Base-by-base conservation (phyloP, 768 basidiomycete genomes). In the Lactarius evosmus region DNA sequence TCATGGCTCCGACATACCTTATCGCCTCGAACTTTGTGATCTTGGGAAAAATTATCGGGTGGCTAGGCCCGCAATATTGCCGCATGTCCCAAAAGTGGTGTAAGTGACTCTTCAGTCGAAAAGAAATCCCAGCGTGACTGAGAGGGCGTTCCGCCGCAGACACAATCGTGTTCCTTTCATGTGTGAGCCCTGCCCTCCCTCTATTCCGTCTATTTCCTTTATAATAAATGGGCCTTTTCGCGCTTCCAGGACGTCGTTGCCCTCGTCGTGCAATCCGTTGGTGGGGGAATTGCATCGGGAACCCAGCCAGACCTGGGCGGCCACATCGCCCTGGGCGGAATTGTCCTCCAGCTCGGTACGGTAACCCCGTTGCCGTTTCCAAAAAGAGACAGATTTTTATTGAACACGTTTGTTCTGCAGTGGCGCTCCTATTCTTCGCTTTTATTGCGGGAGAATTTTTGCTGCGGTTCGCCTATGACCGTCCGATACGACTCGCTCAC, bases 241-340 rank as follows among this genome's bases (percentile, higher is more conserved):
- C 33, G 9, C 11, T 52, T 6, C 8, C n/a, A 60, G 58, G 64
- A 61, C 34, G 29, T 64, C 14, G 54, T 69, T n/a, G 65, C 74
- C 3, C 68, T 73, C 14, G 61, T 73, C 27, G 60, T 74, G 2
- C 74, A 74, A 57, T 69, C 72, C 7, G 51, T 73, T 25, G 74
- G 74, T 1, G 74, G 74, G 11, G 72, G 62, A 14, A 60, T 54
- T 12, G 74, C 73, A 4, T 69, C 73, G 14, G 55, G 52, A 14
- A 63, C 50, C 3, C 44, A 46, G n/a, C 57, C 56, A 30, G 32
- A 3, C 16, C 25, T 57, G 30, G 67, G 67, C 5, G 65, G 67
- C 19, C 59, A 62, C 30, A 62, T 68, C 51, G 54, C 58, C 25
- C 56, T 68, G 14, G 65, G 56, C 30, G 67, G 67, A 25, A 68